These are phyloP conservation scores for Dendrobium nobile DNA, from an alignment of 106 monocot species.

Conservation along the genomic window DNA sequence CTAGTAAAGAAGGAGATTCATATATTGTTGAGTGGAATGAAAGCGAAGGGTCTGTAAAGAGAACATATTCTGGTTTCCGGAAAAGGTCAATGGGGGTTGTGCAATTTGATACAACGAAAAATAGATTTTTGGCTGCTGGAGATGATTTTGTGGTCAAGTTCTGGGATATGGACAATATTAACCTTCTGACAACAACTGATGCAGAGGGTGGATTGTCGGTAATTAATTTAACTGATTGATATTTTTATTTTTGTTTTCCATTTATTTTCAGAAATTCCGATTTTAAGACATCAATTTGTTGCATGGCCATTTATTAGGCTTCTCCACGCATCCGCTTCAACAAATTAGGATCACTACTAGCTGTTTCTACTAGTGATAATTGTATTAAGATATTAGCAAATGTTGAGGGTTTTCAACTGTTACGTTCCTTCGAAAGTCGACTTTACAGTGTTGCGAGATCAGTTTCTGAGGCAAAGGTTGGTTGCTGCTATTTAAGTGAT, in stretches of 20 bases:
- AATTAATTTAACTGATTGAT: constrained; percentile 4
- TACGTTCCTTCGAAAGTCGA: constrained; percentile 15
- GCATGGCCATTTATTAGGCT: constrained; percentile 12
- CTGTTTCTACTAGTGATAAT: constrained; percentile 25
- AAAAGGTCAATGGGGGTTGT: constrained; percentile 25
- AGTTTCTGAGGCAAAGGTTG: constrained; percentile 38
- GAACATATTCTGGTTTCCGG: constrained; percentile 27
- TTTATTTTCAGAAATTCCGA: neutral
- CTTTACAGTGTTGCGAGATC: constrained; percentile 23
- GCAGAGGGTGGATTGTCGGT: constrained; percentile 41
- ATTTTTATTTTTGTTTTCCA: neutral
- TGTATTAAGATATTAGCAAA: constrained; percentile 37
- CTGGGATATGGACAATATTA: constrained; percentile 41
- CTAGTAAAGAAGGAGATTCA: constrained; percentile 35
- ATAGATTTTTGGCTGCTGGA: constrained; percentile 41
- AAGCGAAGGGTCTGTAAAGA: constrained; percentile 24
- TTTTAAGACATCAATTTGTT: neutral
- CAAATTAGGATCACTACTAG: constrained; percentile 29
- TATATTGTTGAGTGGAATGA: constrained; percentile 45
- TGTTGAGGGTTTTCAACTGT: constrained; percentile 23
- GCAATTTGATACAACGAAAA: constrained; percentile 43
- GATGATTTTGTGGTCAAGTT: constrained; percentile 43
- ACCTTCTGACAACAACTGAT: constrained; percentile 23
- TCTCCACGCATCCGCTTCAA: constrained; percentile 32
- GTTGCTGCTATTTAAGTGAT: neutral